Conservation (phyloP, 345 rosid genomes). For the Salix udensis region DNA sequence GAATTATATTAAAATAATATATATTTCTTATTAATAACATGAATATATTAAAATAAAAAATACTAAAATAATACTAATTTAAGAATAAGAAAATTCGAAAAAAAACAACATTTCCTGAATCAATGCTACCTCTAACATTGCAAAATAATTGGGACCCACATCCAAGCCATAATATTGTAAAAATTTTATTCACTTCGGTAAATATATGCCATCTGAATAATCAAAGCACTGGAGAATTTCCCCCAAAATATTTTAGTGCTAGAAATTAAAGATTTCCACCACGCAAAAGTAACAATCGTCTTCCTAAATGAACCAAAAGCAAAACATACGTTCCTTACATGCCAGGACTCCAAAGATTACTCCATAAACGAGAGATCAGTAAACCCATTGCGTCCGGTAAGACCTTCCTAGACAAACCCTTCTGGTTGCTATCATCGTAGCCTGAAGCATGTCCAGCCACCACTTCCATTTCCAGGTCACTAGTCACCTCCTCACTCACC, state of each 20-base stretch:
- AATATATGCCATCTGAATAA: background rate
- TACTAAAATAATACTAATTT: too few species aligned
- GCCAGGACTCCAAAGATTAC: conserved; percentile 22
- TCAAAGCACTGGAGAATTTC: background rate
- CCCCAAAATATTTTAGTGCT: background rate
- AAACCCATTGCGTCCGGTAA: conserved; percentile 29
- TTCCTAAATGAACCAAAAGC: background rate
- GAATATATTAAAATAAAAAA: too few species aligned
- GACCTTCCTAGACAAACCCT: conserved; percentile 35
- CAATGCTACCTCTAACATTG: background rate
- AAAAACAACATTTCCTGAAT: background rate
- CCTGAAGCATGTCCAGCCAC: conserved; percentile 7
- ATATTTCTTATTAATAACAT: too few species aligned
- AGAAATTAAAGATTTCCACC: background rate
- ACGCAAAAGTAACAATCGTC: background rate
- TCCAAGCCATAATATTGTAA: background rate
- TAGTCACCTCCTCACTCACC: background rate
- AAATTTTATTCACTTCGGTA: background rate
- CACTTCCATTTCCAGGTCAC: conserved; percentile 13
- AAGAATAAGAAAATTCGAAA: background rate
- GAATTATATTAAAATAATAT: too few species aligned
- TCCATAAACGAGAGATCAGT: conserved; percentile 34
- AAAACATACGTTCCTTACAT: background rate
- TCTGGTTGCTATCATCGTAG: conserved; percentile 1
- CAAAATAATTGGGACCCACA: background rate